A percentile compares a stretch with the other conserved stretches of the same genome.
Evolutionary conservation across 2,329 filamentous ascomycete species (phyloP).

Genomic region (Proliferodiscus dingleyae): DNA sequence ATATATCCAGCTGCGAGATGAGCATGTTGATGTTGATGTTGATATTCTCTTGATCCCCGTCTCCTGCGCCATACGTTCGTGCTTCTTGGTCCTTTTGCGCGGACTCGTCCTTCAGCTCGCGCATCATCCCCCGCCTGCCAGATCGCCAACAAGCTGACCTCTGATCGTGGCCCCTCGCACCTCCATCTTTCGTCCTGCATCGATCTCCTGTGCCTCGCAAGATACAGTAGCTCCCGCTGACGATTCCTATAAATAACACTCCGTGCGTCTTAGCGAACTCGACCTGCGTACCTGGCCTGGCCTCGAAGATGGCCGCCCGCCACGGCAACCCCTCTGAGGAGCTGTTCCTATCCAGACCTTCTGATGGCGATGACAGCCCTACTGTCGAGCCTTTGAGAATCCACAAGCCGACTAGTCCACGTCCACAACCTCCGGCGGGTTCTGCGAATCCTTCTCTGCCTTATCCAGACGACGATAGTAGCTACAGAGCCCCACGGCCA

Average conservation of each 20-base stretch:
- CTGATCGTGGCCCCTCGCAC: slow-evolving; percentile 13
- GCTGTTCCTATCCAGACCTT: slow-evolving; percentile 65
- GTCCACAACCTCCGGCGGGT: slow-evolving; percentile 55
- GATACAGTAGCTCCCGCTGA: slow-evolving; percentile 22
- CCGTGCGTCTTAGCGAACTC: slow-evolving; percentile 24
- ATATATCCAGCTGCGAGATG: slow-evolving; percentile 17
- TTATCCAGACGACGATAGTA: slow-evolving; percentile 61
- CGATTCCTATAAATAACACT: slow-evolving; percentile 28
- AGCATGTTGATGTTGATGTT: too few species aligned
- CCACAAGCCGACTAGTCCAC: slow-evolving; percentile 69
- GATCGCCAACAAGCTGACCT: slow-evolving; percentile 23
- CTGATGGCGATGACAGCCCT: slow-evolving; percentile 57
- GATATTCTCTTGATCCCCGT: slow-evolving; percentile 17
- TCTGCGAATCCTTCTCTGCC: slow-evolving; percentile 58
- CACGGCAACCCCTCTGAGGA: slow-evolving; percentile 72
- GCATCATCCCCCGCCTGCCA: slow-evolving; percentile 16
- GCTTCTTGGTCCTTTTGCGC: slow-evolving; percentile 8
- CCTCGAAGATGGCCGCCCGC: slow-evolving; percentile 27
- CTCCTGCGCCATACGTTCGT: slow-evolving; percentile 16
- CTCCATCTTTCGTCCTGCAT: slow-evolving; percentile 15
- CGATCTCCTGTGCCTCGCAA: slow-evolving; percentile 25
- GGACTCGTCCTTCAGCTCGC: slow-evolving; percentile 13
- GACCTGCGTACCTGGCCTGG: slow-evolving; percentile 21
- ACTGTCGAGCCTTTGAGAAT: slow-evolving; percentile 81
- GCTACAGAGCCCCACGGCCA: slow-evolving; percentile 30